Conservation (phyloP, 768 basidiomycete genomes). For the Exidia glandulosa region DNA sequence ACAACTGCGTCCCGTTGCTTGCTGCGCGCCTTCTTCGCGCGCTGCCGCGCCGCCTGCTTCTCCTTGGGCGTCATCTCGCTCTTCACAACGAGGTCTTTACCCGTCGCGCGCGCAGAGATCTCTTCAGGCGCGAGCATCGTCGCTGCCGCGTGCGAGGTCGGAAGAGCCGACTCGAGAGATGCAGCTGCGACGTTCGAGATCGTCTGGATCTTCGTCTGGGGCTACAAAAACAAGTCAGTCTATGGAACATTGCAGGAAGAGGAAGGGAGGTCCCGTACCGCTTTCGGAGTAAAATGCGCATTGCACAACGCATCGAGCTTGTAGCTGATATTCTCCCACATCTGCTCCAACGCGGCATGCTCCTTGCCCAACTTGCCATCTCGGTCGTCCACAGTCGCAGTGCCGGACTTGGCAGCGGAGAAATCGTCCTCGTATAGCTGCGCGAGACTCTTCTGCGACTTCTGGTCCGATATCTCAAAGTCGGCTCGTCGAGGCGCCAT, state of each 20-base stretch:
- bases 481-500: constrained; percentile 28
- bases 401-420: constrained; percentile 51
- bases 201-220: constrained; percentile 78
- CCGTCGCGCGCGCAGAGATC: constrained; percentile 49
- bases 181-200: constrained; percentile 73
- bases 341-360: constrained; percentile 71
- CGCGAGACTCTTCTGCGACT: constrained; percentile 80
- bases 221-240: constrained; percentile 35
- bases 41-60: constrained; percentile 52
- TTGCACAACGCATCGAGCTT: constrained; percentile 93
- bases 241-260: not conserved
- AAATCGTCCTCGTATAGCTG: constrained; percentile 96
- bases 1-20: constrained; percentile 62
- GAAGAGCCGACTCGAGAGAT: constrained; percentile 82
- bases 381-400: constrained; percentile 52
- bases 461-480: constrained; percentile 81
- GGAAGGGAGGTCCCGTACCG: constrained; percentile 37
- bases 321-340: constrained; percentile 77
- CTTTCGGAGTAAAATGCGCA: constrained; percentile 90
- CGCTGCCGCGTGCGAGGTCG: constrained; percentile 61
- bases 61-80: constrained; percentile 79
- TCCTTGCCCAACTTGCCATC: constrained; percentile 84
- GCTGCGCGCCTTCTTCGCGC: constrained; percentile 30
- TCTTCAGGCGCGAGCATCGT: constrained; percentile 93
- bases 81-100: constrained; percentile 46